phyloP scores from a whole-genome alignment of 306 rosid species.

The Prunus davidiana region DNA sequence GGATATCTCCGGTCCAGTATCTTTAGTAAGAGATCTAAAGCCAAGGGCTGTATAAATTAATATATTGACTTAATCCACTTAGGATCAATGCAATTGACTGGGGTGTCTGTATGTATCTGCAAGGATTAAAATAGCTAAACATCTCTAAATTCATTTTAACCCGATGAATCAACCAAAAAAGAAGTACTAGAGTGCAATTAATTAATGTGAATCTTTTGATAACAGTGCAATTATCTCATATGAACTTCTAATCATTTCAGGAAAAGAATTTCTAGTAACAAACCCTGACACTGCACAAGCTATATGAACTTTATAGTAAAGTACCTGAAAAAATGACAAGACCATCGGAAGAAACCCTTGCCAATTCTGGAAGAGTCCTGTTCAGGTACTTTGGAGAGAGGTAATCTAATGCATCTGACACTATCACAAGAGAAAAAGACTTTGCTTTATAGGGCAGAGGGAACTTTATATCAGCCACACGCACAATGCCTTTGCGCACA shows the following conservation, averaged over 20 bases:
- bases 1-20: background rate
- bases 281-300: background rate
- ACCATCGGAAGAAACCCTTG: slow-evolving; percentile 72
- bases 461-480: slow-evolving; percentile 82
- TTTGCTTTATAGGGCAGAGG: slow-evolving; percentile 79
- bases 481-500: slow-evolving; percentile 69
- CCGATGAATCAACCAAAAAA: background rate
- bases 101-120: background rate
- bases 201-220: background rate
- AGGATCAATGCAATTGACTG: background rate
- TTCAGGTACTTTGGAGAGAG: slow-evolving; percentile 84
- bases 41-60: background rate
- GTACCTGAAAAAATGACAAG: slow-evolving; percentile 74
- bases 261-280: background rate
- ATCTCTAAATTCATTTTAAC: background rate
- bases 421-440: slow-evolving; percentile 79
- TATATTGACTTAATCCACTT: background rate
- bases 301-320: background rate
- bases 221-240: background rate
- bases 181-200: background rate
- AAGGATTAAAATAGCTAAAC: background rate
- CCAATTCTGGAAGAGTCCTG: slow-evolving; percentile 84
- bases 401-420: slow-evolving; percentile 87
- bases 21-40: background rate
- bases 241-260: background rate